Conservation (phyloP, 345 rosid genomes). For the Eucalyptus coolabah region DNA sequence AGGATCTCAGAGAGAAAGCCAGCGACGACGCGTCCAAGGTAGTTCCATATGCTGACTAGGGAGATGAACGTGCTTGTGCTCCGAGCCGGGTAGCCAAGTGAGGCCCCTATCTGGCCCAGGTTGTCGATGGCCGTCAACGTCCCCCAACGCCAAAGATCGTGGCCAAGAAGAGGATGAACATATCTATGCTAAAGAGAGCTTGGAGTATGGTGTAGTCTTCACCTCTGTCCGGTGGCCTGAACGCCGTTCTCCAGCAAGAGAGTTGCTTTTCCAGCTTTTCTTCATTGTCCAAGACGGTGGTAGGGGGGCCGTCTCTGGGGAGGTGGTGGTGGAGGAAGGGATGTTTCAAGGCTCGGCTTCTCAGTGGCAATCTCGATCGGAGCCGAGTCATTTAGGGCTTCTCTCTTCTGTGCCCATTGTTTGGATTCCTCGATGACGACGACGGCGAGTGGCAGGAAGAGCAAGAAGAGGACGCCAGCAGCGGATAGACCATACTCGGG, state of each 20-base stretch:
- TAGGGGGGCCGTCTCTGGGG: background rate
- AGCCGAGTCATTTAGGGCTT: constrained; percentile 5
- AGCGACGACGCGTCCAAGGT: constrained; percentile 34
- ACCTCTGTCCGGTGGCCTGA: constrained; percentile 41
- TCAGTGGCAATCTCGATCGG: constrained; percentile 14
- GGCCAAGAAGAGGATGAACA: constrained; percentile 40
- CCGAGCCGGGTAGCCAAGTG: constrained; percentile 37
- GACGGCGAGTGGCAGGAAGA: constrained; percentile 32
- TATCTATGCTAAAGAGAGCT: constrained; percentile 45
- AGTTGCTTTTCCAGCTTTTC: background rate
- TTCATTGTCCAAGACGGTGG: background rate
- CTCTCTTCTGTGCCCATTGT: constrained; percentile 16
- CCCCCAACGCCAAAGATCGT: constrained; percentile 51
- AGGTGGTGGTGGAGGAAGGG: background rate
- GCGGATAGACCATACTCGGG: constrained; percentile 32
- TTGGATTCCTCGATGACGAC: constrained; percentile 40
- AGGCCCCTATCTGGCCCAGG: constrained; percentile 49
- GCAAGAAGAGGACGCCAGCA: constrained; percentile 34
- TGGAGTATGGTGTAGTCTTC: constrained; percentile 53
- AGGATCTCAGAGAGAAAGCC: constrained; percentile 42
- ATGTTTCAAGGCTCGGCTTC: background rate
- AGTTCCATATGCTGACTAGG: constrained; percentile 60
- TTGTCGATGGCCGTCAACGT: constrained; percentile 55
- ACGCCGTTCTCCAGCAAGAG: constrained; percentile 39
- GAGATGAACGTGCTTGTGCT: constrained; percentile 47